These are phyloP conservation scores for Claviceps citrina DNA, from an alignment of 2,329 filamentous ascomycete genomes.

Conservation along the genomic window DNA sequence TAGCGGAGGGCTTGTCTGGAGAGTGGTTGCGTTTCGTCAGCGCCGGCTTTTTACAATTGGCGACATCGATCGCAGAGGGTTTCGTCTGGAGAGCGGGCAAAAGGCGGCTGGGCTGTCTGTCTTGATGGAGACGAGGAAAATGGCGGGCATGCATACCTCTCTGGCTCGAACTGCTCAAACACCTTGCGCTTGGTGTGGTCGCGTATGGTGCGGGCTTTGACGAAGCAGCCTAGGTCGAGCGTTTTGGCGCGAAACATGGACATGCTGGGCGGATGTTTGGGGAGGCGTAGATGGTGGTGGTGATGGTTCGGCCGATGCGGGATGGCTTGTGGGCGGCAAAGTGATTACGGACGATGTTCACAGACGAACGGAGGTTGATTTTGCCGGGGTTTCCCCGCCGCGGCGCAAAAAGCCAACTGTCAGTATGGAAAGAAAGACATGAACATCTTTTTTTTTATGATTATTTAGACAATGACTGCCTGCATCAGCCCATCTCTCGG, in stretches of 20 bases:
- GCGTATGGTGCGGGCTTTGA: conserved; percentile 76
- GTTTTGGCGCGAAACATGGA: conserved; percentile 81
- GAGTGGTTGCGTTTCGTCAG: too few species aligned
- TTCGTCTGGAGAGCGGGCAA: too few species aligned
- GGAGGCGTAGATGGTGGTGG: neutral
- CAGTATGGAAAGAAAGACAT: too few species aligned
- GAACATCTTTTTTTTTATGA: too few species aligned
- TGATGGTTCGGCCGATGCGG: neutral
- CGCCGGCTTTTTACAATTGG: too few species aligned
- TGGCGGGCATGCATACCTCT: too few species aligned
- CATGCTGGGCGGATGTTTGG: conserved; percentile 35
- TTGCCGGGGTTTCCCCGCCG: neutral
- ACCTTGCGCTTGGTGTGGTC: conserved; percentile 96
- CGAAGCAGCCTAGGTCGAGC: conserved; percentile 74
- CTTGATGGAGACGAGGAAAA: neutral
- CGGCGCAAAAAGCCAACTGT: too few species aligned
- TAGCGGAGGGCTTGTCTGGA: conserved; percentile 79
- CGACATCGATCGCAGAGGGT: too few species aligned
- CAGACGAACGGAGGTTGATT: neutral
- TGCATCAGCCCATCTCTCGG: neutral
- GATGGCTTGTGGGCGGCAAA: neutral
- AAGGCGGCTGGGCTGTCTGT: too few species aligned
- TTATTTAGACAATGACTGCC: too few species aligned
- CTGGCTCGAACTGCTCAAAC: conserved; percentile 71
- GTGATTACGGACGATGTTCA: too few species aligned